phyloP scores from a whole-genome alignment of 371 early-diverging fungal species.

The Lichtheimia ornata region DNA sequence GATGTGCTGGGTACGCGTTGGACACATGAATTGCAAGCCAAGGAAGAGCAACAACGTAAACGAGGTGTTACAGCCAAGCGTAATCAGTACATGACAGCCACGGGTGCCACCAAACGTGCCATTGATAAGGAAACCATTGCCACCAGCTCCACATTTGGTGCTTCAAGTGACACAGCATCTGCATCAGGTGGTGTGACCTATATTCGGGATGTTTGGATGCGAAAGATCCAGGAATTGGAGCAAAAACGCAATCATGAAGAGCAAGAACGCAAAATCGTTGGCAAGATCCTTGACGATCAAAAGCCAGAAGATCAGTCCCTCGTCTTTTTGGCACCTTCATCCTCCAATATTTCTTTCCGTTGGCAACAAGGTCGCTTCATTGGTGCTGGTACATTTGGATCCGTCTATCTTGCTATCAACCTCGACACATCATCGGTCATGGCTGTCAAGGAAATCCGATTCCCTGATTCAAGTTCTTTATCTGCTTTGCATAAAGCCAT shows the following conservation, averaged over 20 bases:
- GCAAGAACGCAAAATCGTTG: slow-evolving; percentile 63
- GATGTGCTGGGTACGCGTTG: slow-evolving; percentile 72
- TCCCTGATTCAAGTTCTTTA: slow-evolving; percentile 75
- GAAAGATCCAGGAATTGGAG: slow-evolving; percentile 56
- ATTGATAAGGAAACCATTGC: slow-evolving; percentile 42
- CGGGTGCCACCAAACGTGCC: slow-evolving; percentile 16
- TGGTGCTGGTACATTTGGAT: slow-evolving; percentile 89
- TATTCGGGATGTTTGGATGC: slow-evolving; percentile 60
- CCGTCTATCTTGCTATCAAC: slow-evolving; percentile 84
- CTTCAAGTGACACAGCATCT: slow-evolving; percentile 29
- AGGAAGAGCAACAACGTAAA: slow-evolving; percentile 46
- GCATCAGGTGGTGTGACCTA: slow-evolving; percentile 39
- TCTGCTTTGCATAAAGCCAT: slow-evolving; percentile 73
- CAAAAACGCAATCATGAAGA: slow-evolving; percentile 47
- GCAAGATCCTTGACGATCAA: slow-evolving; percentile 79
- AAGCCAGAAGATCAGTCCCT: slow-evolving; percentile 80
- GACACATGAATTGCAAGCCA: slow-evolving; percentile 51
- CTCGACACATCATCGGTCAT: slow-evolving; percentile 86
- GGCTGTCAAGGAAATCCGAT: slow-evolving; percentile 93
- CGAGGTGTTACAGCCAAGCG: slow-evolving; percentile 39
- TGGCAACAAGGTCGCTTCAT: slow-evolving; percentile 89
- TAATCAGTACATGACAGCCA: slow-evolving; percentile 31
- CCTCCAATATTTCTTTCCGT: slow-evolving; percentile 74
- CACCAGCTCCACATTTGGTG: slow-evolving; percentile 49
- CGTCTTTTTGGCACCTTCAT: slow-evolving; percentile 74